Evolutionary conservation across 495 filamentous ascomycete genomes (phyloP), one percentile per base, ranked within the genome.

Genomic region (Hyaloscypha variabilis): DNA sequence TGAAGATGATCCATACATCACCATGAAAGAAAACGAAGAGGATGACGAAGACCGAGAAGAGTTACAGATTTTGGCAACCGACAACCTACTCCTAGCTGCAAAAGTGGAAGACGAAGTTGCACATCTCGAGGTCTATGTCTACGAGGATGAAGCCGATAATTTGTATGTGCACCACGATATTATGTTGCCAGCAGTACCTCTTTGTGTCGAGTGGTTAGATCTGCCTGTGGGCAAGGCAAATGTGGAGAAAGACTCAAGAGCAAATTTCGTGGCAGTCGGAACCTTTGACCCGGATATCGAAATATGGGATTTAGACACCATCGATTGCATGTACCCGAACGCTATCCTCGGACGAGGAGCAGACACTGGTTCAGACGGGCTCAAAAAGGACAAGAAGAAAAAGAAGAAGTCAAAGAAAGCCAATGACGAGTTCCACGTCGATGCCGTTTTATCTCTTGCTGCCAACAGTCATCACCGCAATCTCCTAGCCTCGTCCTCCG

Each of bases 161-260:
- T 88, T 99, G 42, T 99, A 98, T 75, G 94, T 98, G 11, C 95
- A 99, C 79, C 96, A 99, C 81, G 95, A 99, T 73, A 96, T 99
- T 70, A 97, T 99, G 95, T 87, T 99, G 49, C 95, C 95, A 21
- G 94, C 94, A 31, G 96, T 98, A 76, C 95, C 95, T 2, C 86
- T 99, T 17, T 94, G 91, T 73, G 82, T 97, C 39, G 95, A 99
- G 79, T 99, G 95, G 95, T 78, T 99, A 23, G 90, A 97, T 75
- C 78, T 96, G 34, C 88, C 93, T 50, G 92, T 96, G 34, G 89
- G 90, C 55, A 91, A 92, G 72, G 72, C 79, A 25, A 74, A 75
- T 23, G 82, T 85, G 66, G 78, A 79, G 19, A 85, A 85, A 60
- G 83, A 86, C 67, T 76, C 84, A 23, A 77, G 73, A 49, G 94